Conservation (phyloP, 176 grass and related monocot genomes). For the barley (Hordeum vulgare) region MorexV3_pseudomolecules_assembly NC_058521.1:559928260-559928759, state of each 20-base stretch:
- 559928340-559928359: slow-evolving; percentile 16
- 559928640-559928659: slow-evolving; percentile 70
- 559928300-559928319: slow-evolving; percentile 9
- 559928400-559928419: slow-evolving; percentile 20
- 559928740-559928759: neutral
- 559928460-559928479: slow-evolving; percentile 24
- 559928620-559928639: slow-evolving; percentile 82
- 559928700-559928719: slow-evolving; percentile 60
- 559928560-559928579: slow-evolving; percentile 23
- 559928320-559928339: neutral
- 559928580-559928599: slow-evolving; percentile 44
- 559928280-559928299: neutral
- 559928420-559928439: slow-evolving; percentile 33
- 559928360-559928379: slow-evolving; percentile 74
- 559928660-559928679: slow-evolving; percentile 17
- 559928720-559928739: neutral
- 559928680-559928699: slow-evolving; percentile 60
- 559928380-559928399: slow-evolving; percentile 29
- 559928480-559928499: slow-evolving; percentile 21
- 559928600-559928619: slow-evolving; percentile 57
- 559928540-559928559: slow-evolving; percentile 55
- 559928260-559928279: neutral
- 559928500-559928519: slow-evolving; percentile 91
- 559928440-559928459: slow-evolving; percentile 76
- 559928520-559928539: slow-evolving; percentile 87